Conservation (phyloP, 805 yeast species). For the Starmera pachycereana region DNA sequence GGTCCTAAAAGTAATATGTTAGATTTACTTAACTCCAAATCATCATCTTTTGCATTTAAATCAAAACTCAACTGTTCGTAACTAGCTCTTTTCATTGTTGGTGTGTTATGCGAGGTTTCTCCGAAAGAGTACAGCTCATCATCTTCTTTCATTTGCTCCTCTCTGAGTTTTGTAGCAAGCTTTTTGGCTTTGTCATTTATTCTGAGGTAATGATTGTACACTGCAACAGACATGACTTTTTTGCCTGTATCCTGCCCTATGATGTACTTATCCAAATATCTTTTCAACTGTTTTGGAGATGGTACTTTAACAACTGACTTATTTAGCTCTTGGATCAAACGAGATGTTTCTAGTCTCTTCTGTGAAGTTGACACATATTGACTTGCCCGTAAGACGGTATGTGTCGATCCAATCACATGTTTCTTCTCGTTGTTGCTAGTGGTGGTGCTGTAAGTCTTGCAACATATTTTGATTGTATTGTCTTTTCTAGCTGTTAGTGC, state of each 20-base stretch:
- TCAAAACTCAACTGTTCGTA: constrained; percentile 23
- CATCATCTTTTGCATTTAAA: constrained; percentile 22
- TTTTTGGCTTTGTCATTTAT: constrained; percentile 30
- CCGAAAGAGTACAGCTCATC: constrained; percentile 16
- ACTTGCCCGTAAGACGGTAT: no score
- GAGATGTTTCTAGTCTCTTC: background rate
- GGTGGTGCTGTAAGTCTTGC: no score
- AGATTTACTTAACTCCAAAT: constrained; percentile 42
- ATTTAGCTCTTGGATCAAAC: constrained; percentile 3
- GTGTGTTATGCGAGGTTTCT: constrained; percentile 6
- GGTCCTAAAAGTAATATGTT: constrained; percentile 50
- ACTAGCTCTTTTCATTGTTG: constrained; percentile 11
- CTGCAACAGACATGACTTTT: constrained; percentile 50
- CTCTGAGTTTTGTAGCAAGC: constrained; percentile 18
- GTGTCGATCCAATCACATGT: no score
- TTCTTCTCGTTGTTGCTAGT: no score
- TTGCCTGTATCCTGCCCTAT: constrained; percentile 48
- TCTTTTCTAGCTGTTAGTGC: no score
- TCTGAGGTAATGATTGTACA: constrained; percentile 46
- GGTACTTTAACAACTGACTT: constrained; percentile 25
- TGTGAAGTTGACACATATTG: background rate
- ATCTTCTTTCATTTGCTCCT: constrained; percentile 18
- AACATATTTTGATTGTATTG: no score
- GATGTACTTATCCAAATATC: constrained; percentile 38
- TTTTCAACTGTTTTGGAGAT: constrained; percentile 36